Conservation (phyloP, 495 filamentous ascomycete species). For the Lindgomyces ingoldianus region DNA sequence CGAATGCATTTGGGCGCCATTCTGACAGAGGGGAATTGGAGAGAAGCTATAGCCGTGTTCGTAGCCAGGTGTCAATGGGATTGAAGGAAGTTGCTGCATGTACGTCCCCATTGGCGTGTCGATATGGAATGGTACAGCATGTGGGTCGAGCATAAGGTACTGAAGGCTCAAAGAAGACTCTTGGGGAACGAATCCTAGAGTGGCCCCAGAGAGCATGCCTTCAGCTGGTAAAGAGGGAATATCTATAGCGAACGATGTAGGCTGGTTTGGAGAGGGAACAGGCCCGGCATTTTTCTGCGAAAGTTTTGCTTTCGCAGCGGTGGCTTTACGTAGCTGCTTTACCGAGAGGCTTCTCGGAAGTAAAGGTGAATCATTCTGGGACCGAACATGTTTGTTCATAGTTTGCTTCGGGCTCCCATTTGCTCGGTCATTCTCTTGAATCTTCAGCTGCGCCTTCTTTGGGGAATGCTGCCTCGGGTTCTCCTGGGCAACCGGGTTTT, state of each 20-base stretch:
- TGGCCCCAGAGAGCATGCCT: not conserved
- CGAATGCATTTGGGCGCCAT: not conserved
- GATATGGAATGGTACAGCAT: too few relatives aligned
- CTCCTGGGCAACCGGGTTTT: too few relatives aligned
- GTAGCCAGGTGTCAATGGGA: not conserved
- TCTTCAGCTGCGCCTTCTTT: not conserved
- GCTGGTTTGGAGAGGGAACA: not conserved
- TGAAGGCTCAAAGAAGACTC: too few relatives aligned
- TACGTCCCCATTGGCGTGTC: not conserved
- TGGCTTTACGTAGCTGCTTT: not conserved
- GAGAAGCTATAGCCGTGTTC: not conserved
- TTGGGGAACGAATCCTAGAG: not conserved
- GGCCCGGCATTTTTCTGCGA: not conserved
- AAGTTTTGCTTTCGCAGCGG: not conserved
- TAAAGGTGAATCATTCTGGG: too few relatives aligned
- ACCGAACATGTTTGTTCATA: too few relatives aligned
- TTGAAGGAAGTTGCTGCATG: not conserved
- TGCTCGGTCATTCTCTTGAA: too few relatives aligned
- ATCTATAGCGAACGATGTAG: not conserved
- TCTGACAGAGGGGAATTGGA: not conserved
- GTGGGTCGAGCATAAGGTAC: too few relatives aligned
- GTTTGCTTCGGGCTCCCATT: too few relatives aligned
- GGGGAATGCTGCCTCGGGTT: not conserved
- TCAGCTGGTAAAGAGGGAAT: too few relatives aligned
- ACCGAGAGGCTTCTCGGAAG: not conserved